A percentile compares a stretch with the other conserved stretches of the same genome.
phyloP scores from a whole-genome alignment of 805 yeast species.

The Saccharomycopsis javanensis region DNA sequence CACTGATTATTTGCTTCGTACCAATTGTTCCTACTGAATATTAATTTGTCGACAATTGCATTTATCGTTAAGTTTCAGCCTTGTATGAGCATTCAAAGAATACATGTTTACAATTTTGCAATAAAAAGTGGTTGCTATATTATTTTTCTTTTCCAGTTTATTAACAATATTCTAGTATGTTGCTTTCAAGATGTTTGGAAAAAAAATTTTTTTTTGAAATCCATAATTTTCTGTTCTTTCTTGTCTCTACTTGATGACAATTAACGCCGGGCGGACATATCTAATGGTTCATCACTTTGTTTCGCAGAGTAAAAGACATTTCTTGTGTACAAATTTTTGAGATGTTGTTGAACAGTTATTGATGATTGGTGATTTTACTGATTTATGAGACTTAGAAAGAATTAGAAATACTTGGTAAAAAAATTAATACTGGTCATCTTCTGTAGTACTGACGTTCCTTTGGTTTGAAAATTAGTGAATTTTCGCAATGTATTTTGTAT shows the following conservation, averaged over 20 bases:
- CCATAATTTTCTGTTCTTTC: background rate
- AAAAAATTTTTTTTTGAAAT: background rate
- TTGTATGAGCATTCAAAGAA: conserved; percentile 15
- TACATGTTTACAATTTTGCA: background rate
- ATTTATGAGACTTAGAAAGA: background rate
- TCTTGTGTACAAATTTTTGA: conserved; percentile 19
- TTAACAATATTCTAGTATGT: background rate
- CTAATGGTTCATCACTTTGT: conserved; percentile 2
- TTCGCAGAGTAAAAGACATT: conserved; percentile 12
- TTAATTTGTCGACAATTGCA: conserved; percentile 17
- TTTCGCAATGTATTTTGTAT: background rate
- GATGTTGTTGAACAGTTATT: conserved; percentile 10
- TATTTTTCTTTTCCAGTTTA: background rate
- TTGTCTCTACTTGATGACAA: conserved; percentile 14
- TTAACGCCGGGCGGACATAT: conserved; percentile 21
- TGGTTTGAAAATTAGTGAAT: no score
- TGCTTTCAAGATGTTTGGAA: no score
- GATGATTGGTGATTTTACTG: conserved; percentile 19
- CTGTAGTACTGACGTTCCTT: background rate
- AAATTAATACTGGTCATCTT: background rate
- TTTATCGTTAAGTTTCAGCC: conserved; percentile 20
- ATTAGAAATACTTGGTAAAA: background rate
- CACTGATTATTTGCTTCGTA: conserved; percentile 18
- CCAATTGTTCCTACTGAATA: conserved; percentile 21
- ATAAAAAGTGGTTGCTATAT: background rate